These are phyloP conservation scores for Suhomyces anneliseae DNA, from an alignment of 1,139 yeast genomes.

Conservation along the genomic window DNA sequence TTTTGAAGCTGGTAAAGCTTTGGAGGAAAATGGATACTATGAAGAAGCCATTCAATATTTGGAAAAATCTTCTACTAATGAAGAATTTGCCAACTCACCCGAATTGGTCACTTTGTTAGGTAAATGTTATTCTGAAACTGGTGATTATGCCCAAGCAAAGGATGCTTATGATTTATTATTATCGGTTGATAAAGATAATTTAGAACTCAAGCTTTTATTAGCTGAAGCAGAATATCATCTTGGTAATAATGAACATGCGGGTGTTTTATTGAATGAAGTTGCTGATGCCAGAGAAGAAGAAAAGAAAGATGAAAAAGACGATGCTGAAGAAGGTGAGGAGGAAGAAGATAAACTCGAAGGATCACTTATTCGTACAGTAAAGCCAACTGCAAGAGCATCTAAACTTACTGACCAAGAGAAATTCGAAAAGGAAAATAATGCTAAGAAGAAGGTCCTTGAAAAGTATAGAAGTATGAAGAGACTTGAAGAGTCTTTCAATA, in stretches of 20 bases:
- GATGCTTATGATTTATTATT: slow-evolving; percentile 60
- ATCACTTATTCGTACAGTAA: slow-evolving; percentile 29
- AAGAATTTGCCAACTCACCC: slow-evolving; percentile 42
- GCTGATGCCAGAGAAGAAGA: slow-evolving; percentile 21
- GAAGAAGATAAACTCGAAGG: slow-evolving; percentile 10
- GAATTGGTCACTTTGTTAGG: slow-evolving; percentile 68
- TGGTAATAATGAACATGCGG: slow-evolving; percentile 67
- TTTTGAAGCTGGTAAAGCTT: slow-evolving; percentile 71
- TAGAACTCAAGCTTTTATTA: slow-evolving; percentile 72
- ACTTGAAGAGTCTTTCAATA: slow-evolving; percentile 53
- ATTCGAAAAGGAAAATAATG: slow-evolving; percentile 55
- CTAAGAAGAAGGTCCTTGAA: slow-evolving; percentile 61
- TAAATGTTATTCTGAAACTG: slow-evolving; percentile 73
- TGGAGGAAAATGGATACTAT: slow-evolving; percentile 67
- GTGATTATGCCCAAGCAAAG: slow-evolving; percentile 69
- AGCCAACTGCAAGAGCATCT: slow-evolving; percentile 18
- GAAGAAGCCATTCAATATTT: slow-evolving; percentile 73
- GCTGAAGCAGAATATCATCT: slow-evolving; percentile 79
- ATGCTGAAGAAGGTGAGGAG: slow-evolving; percentile 17
- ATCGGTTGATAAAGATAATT: slow-evolving; percentile 57
- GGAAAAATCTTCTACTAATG: slow-evolving; percentile 50
- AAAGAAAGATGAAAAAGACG: slow-evolving; percentile 9
- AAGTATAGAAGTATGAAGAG: slow-evolving; percentile 63
- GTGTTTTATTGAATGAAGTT: slow-evolving; percentile 56
- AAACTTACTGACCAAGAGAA: slow-evolving; percentile 58